A percentile compares a stretch with the other conserved stretches of the same genome.
phyloP scores from a whole-genome alignment of 169 alveolate species.

The Eimeria necatrix region DNA sequence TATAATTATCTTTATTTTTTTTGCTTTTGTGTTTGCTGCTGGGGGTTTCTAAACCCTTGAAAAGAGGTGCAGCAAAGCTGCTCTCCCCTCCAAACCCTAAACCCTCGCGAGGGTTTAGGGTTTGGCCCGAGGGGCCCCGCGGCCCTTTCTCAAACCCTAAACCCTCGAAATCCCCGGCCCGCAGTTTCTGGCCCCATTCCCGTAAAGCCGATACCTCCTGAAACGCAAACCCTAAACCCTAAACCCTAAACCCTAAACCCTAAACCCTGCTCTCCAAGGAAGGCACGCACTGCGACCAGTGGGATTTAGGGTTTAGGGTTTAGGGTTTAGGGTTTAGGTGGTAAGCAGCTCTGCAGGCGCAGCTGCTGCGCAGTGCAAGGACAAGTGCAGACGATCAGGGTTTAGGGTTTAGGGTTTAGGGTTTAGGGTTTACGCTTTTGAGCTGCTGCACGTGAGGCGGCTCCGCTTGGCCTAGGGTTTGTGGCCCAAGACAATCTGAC shows the following conservation, averaged over 20 bases:
- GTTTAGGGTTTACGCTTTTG: background rate
- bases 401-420: constrained; percentile 31
- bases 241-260: constrained; percentile 16
- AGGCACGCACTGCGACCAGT: background rate
- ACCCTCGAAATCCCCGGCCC: background rate
- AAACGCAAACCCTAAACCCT: constrained; percentile 14
- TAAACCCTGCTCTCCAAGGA: background rate
- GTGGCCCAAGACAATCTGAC: background rate
- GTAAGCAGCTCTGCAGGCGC: background rate
- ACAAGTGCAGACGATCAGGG: background rate
- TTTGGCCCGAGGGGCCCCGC: no score
- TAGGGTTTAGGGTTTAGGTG: constrained; percentile 9
- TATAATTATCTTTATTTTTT: background rate
- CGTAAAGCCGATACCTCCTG: constrained; percentile 22
- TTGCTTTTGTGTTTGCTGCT: background rate
- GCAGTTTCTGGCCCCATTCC: background rate
- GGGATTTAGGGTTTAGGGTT: background rate
- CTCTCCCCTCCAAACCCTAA: background rate
- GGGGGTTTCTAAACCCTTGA: background rate
- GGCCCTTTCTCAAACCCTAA: constrained; percentile 6
- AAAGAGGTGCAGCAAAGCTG: background rate
- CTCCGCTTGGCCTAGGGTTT: background rate
- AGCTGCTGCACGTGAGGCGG: background rate
- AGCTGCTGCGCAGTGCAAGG: background rate
- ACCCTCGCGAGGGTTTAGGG: no score